A percentile compares a stretch with the other conserved stretches of the same genome.
phyloP scores from a whole-genome alignment of 352 stramenopile genomes.

The Globisporangium parvum region DNA sequence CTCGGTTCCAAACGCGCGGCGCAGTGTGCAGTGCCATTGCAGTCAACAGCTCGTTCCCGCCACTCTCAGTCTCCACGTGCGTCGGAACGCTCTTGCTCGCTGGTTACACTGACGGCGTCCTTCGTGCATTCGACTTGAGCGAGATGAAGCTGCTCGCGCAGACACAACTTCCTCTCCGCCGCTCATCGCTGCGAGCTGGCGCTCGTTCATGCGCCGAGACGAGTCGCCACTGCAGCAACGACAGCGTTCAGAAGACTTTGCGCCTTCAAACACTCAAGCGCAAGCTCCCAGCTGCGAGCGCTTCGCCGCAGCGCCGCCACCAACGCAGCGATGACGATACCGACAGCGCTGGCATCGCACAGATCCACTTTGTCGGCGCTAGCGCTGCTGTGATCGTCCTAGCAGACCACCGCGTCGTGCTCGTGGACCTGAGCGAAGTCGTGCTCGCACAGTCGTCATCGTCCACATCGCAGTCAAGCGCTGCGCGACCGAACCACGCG shows the following conservation, averaged over 20 bases:
- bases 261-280: slow-evolving; percentile 4
- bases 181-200: background rate
- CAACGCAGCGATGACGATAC: background rate
- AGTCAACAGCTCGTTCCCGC: slow-evolving; percentile 17
- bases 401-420: slow-evolving; percentile 21
- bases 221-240: background rate
- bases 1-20: slow-evolving; percentile 24
- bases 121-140: slow-evolving; percentile 48
- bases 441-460: slow-evolving; percentile 1
- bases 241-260: background rate
- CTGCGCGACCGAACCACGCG: slow-evolving; percentile 3
- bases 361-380: slow-evolving; percentile 31
- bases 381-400: slow-evolving; percentile 23
- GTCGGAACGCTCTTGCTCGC: slow-evolving; percentile 27
- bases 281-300: background rate
- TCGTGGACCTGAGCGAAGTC: slow-evolving; percentile 31
- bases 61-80: background rate
- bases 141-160: slow-evolving; percentile 34
- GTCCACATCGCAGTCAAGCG: slow-evolving; percentile 10
- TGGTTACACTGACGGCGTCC: slow-evolving; percentile 37
- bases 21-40: slow-evolving; percentile 30
- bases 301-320: background rate
- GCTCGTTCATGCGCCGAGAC: background rate
- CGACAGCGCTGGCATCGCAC: slow-evolving; percentile 12
- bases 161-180: slow-evolving; percentile 20